Percentiles rank a stretch among this genome's conserved stretches.
These are phyloP conservation scores for Glycine tomentella DNA, from an alignment of 306 rosid genomes.

Conservation along the genomic window DNA sequence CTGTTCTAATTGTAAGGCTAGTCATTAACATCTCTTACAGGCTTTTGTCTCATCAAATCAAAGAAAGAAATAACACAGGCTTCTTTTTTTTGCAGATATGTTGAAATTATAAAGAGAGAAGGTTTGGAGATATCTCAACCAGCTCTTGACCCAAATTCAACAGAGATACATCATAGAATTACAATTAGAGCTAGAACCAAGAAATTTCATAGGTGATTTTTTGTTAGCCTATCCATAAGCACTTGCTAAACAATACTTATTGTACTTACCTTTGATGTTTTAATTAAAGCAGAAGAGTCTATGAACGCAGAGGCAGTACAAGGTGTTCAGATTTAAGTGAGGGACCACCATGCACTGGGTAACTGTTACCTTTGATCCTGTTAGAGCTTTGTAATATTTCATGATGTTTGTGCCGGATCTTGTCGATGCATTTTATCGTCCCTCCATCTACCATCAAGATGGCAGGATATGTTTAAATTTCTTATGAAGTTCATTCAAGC, in stretches of 20 bases:
- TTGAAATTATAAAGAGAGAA: conserved; percentile 71
- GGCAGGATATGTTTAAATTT: conserved; percentile 4
- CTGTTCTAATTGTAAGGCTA: conserved; percentile 19
- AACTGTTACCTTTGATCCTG: conserved; percentile 38
- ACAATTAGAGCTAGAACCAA: conserved; percentile 83
- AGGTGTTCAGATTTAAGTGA: conserved; percentile 90
- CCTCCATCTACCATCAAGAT: too few relatives aligned
- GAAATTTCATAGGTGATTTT: conserved; percentile 79
- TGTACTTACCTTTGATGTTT: conserved; percentile 35
- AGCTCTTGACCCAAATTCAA: conserved; percentile 92
- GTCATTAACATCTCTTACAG: neutral
- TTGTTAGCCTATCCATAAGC: conserved; percentile 10
- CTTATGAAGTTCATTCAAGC: neutral
- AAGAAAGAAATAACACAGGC: neutral
- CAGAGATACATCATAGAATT: conserved; percentile 94
- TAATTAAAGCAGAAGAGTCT: conserved; percentile 75
- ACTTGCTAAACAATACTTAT: conserved; percentile 15
- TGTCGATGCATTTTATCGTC: conserved; percentile 16
- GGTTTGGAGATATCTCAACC: conserved; percentile 98
- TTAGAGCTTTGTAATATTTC: conserved; percentile 20
- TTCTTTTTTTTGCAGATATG: conserved; percentile 62
- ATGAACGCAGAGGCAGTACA: conserved; percentile 82
- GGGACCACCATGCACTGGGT: conserved; percentile 99
- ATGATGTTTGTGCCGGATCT: conserved; percentile 11
- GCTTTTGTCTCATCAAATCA: conserved; percentile 9